phyloP scores from a whole-genome alignment of 2,329 filamentous ascomycete species.

The Cladophialophora chaetospira region DNA sequence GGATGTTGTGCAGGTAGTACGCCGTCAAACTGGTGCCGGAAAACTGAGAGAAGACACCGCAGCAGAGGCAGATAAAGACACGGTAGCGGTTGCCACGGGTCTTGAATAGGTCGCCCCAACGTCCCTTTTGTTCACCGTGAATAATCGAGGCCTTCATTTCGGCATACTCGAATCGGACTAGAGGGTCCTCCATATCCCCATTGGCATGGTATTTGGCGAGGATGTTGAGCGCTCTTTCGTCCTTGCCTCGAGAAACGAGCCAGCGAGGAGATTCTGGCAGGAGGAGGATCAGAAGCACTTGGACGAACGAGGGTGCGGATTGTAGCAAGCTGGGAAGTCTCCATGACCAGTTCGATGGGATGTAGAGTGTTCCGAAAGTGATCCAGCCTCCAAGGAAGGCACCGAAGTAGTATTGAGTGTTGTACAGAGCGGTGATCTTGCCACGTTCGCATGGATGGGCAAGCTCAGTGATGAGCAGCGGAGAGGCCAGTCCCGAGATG shows the following conservation, averaged over 20 bases:
- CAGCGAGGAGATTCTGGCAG: constrained; percentile 69
- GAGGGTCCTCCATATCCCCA: constrained; percentile 43
- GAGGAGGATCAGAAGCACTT: constrained; percentile 60
- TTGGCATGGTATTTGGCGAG: constrained; percentile 44
- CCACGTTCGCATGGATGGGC: constrained; percentile 53
- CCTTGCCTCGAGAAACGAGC: constrained; percentile 45
- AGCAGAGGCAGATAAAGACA: constrained; percentile 54
- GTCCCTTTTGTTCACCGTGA: constrained; percentile 49
- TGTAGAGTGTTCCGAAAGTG: constrained; percentile 51
- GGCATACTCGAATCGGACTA: constrained; percentile 66
- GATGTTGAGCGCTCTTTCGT: constrained; percentile 35
- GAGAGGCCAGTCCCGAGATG: constrained; percentile 45
- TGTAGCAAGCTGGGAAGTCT: constrained; percentile 68
- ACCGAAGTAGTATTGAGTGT: constrained; percentile 57
- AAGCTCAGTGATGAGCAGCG: constrained; percentile 48
- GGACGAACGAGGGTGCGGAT: constrained; percentile 60
- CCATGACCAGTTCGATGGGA: constrained; percentile 55
- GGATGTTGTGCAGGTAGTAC: constrained; percentile 41
- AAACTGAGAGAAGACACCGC: constrained; percentile 61
- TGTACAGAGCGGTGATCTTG: constrained; percentile 54
- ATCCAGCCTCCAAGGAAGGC: constrained; percentile 53
- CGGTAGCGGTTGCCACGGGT: constrained; percentile 61
- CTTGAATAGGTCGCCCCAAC: constrained; percentile 63
- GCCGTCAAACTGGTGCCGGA: constrained; percentile 52
- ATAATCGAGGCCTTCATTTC: constrained; percentile 67